phyloP scores from a whole-genome alignment of 495 filamentous ascomycete genomes.

The Penicillium crystallinum region DNA sequence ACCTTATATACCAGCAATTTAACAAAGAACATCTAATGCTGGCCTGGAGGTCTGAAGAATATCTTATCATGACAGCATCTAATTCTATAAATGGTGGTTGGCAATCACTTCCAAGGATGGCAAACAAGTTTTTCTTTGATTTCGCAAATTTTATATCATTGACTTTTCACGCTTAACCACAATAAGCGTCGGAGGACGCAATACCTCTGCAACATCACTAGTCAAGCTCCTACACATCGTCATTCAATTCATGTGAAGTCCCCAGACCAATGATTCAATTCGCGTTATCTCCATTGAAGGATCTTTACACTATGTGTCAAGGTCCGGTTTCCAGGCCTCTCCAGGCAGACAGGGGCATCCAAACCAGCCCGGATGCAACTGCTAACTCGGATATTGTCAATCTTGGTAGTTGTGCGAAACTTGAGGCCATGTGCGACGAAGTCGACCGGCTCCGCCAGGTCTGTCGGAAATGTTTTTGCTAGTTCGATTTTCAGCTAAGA shows the following conservation, averaged over 20 bases:
- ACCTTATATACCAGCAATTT: no score
- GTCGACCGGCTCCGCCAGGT: neutral
- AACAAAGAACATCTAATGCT: no score
- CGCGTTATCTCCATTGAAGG: neutral
- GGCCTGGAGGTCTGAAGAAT: no score
- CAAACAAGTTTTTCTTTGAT: neutral
- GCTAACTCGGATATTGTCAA: neutral
- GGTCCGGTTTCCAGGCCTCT: neutral
- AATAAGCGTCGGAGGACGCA: neutral
- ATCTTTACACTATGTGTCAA: neutral
- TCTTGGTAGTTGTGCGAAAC: no score
- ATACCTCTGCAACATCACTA: neutral
- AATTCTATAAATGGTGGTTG: no score
- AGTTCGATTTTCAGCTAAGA: neutral
- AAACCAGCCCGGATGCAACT: neutral
- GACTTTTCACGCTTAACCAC: neutral
- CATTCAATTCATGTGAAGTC: no score
- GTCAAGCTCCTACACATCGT: no score
- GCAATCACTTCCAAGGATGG: no score
- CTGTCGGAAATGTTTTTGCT: neutral
- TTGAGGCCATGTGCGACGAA: neutral
- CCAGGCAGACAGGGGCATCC: neutral
- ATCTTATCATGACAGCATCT: no score
- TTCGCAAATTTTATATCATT: slow-evolving; percentile 2
- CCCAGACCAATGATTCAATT: neutral